Conservation (phyloP, 306 rosid species). For the Vicia sativa region DNA sequence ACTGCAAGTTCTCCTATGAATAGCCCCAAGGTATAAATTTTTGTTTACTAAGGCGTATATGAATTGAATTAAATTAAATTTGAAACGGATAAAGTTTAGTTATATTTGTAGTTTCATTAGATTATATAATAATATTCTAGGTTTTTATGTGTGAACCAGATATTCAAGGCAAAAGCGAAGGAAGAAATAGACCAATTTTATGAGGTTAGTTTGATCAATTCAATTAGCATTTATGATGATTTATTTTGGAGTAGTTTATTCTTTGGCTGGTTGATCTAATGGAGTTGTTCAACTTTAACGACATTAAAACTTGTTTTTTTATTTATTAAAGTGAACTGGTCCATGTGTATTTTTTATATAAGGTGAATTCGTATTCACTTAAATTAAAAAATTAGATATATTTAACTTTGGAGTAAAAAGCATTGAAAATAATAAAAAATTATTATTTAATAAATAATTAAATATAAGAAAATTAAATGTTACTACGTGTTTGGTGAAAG, state of each 20-base stretch:
- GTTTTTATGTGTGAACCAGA: constrained; percentile 39
- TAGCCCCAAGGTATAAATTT: constrained; percentile 63
- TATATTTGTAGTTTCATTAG: not conserved
- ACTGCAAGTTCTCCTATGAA: constrained; percentile 86
- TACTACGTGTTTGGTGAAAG: too few relatives aligned
- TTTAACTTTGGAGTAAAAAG: too few relatives aligned
- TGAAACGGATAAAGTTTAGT: not conserved
- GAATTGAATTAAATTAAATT: not conserved
- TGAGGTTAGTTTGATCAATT: constrained; percentile 46
- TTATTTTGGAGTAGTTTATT: not conserved
- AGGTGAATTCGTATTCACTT: too few relatives aligned
- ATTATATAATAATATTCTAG: constrained; percentile 29
- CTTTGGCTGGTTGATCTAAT: not conserved
- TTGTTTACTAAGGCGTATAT: not conserved
- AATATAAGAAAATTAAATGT: too few relatives aligned
- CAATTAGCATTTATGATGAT: constrained; percentile 1
- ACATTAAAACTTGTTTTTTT: too few relatives aligned
- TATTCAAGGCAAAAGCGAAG: constrained; percentile 33
- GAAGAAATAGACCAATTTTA: constrained; percentile 14
- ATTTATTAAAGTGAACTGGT: too few relatives aligned
- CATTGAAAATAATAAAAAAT: too few relatives aligned
- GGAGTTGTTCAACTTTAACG: too few relatives aligned
- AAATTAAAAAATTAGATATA: too few relatives aligned
- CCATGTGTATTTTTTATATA: too few relatives aligned
- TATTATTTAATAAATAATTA: too few relatives aligned